Evolutionary conservation across 2,329 filamentous ascomycete species (phyloP).

Genomic region (Pseudocercospora fuligena): DNA sequence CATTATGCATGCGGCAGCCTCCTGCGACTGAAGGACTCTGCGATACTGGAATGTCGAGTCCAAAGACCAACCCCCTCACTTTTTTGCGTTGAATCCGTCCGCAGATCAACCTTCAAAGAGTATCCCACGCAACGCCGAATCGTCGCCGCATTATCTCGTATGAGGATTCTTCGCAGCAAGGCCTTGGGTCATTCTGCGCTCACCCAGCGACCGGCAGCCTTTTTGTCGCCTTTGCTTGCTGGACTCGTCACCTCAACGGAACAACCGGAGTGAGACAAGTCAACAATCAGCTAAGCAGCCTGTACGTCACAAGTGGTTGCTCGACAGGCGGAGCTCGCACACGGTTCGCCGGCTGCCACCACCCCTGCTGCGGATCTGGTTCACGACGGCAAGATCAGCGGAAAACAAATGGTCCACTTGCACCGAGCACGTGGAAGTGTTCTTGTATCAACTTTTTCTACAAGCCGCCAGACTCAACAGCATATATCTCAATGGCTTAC

Average conservation of each 20-base stretch:
- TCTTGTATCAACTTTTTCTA: background rate
- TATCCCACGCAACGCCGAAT: background rate
- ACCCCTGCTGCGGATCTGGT: background rate
- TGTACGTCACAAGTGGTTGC: slow-evolving; percentile 1
- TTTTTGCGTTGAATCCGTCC: background rate
- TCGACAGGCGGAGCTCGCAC: background rate
- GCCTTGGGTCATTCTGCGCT: background rate
- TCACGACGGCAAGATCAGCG: background rate
- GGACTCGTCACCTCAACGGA: background rate
- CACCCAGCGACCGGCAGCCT: slow-evolving; percentile 1
- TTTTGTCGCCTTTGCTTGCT: slow-evolving; percentile 7
- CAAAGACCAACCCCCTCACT: background rate
- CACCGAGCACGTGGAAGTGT: background rate
- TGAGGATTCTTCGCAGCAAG: background rate
- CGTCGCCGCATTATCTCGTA: slow-evolving; percentile 1
- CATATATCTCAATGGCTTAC: background rate
- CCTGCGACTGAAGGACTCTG: background rate
- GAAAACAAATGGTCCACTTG: background rate
- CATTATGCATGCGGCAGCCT: slow-evolving; percentile 20
- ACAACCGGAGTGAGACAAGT: slow-evolving; percentile 5
- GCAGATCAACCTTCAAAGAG: slow-evolving; percentile 8
- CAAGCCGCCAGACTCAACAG: background rate
- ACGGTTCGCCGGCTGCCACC: background rate
- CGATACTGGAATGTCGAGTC: background rate
- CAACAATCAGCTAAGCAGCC: slow-evolving; percentile 6